Base-by-base conservation (phyloP, 1,139 yeast species). In the Saccharomyces hybrid region DNA sequence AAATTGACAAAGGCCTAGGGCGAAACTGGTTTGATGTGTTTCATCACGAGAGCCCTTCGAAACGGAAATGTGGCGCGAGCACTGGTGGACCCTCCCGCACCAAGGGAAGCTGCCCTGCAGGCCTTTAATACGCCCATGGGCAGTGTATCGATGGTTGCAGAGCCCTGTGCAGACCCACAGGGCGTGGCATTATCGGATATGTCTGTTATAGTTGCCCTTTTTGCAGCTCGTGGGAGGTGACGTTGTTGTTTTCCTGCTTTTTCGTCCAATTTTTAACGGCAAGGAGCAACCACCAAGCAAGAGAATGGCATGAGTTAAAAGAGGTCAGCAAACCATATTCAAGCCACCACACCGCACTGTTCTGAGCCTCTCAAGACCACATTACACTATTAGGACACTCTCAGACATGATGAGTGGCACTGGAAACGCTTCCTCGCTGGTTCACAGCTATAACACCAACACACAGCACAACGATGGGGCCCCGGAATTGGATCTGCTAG, bases 141-240 rank as follows among this genome's bases (percentile, higher is more conserved):
- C 11, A 20, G 14, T 13, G 25, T 16, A 6, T 1, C 3, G 26
- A 20, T 38, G 25, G 25, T 5, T 38, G 2, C 25, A 38, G 44
- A 13, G 3, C 25, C 11, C 2, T 6, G 11, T 8, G 5, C 14
- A 13, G 6, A 13, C 11, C 25, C 11, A 13, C 5, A 38, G 11
- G 44, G 44, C 44, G 4, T 38, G 44, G 44, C 44, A 38, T 16
- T 38, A 38, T 38, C 55, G 42, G 48, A 56, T 16, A 52, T 58
- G 3, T 47, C 60, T 2, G 59, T 58, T 8, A 61, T 59, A n/a
- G 51, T 54, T 23, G 58, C 59, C 2, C 55, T 60, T 29, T 51
- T 55, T 11, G 55, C n/a, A 16, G 44, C 44, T 38, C 44, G 44
- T 38, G 44, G 6, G 25, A 38, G 44, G 44, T 38, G 44, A 38